Evolutionary conservation across 2,329 filamentous ascomycete species (phyloP).

Genomic region (Pseudocercospora fuligena): DNA sequence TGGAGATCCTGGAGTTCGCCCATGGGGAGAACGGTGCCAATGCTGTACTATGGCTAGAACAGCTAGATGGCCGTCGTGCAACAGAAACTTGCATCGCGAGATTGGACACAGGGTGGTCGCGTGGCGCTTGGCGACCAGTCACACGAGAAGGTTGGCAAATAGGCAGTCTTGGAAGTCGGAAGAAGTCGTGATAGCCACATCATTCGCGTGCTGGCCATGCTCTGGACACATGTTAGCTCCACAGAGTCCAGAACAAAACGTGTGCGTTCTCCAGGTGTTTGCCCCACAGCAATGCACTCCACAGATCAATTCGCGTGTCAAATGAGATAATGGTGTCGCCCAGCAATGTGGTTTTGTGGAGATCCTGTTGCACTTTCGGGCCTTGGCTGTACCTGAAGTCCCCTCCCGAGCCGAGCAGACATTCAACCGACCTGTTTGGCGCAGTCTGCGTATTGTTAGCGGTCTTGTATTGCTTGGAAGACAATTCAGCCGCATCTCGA

Average conservation of each 20-base stretch:
- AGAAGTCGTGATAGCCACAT: conserved; percentile 12
- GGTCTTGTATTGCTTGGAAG: neutral
- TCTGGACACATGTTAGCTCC: conserved; percentile 1
- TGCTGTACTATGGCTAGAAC: conserved; percentile 8
- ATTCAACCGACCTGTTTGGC: neutral
- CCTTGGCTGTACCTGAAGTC: conserved; percentile 2
- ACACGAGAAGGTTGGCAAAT: conserved; percentile 11
- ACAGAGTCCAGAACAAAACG: conserved; percentile 12
- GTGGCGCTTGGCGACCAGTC: conserved; percentile 14
- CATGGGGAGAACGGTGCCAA: conserved; percentile 16
- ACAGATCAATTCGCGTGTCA: neutral
- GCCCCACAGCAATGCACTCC: conserved; percentile 14
- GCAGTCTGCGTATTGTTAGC: neutral
- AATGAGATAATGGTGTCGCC: neutral
- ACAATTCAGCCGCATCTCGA: neutral
- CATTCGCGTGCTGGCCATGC: neutral
- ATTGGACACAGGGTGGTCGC: conserved; percentile 4
- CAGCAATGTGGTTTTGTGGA: conserved; percentile 5
- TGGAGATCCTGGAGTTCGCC: neutral
- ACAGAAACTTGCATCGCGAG: neutral
- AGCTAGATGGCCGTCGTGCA: conserved; percentile 10
- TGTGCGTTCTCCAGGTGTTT: conserved; percentile 8
- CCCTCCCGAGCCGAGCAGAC: neutral
- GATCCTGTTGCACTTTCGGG: neutral
- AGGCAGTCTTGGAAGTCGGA: conserved; percentile 20